Evolutionary conservation across 106 monocot species (phyloP).

Genomic region (Acorus calamus): DNA sequence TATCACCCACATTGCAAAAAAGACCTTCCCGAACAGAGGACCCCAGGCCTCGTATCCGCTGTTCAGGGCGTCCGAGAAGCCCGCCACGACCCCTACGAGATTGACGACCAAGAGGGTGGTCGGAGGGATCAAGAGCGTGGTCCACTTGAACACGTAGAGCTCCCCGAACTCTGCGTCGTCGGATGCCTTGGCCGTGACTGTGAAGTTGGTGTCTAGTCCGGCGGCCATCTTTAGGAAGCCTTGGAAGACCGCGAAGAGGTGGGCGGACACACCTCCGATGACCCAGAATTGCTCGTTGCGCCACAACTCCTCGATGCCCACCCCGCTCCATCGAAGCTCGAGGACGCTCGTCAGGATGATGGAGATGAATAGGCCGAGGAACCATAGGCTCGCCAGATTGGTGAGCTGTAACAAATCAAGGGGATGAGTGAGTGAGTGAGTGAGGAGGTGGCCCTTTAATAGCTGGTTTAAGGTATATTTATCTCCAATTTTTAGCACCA

Average conservation of each 20-base stretch:
- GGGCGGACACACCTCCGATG: constrained; percentile 92
- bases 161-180: constrained; percentile 73
- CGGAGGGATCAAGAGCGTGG: constrained; percentile 73
- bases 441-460: neutral
- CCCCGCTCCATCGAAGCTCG: constrained; percentile 91
- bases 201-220: constrained; percentile 92
- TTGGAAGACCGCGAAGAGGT: constrained; percentile 95
- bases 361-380: constrained; percentile 85
- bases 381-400: constrained; percentile 70
- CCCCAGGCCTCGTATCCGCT: constrained; percentile 95
- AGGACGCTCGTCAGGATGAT: constrained; percentile 87
- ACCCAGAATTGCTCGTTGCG: constrained; percentile 99
- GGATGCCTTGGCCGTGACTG: constrained; percentile 81
- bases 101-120: constrained; percentile 78
- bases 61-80: constrained; percentile 84
- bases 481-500: too few relatives aligned
- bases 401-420: constrained; percentile 41
- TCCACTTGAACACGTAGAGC: constrained; percentile 83
- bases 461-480: too few relatives aligned
- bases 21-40: constrained; percentile 83
- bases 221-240: constrained; percentile 84
- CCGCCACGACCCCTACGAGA: constrained; percentile 78
- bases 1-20: constrained; percentile 92
- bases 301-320: constrained; percentile 94
- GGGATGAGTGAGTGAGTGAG: neutral